Conservation (phyloP, 805 yeast genomes). For the Ogataea sp. region DNA sequence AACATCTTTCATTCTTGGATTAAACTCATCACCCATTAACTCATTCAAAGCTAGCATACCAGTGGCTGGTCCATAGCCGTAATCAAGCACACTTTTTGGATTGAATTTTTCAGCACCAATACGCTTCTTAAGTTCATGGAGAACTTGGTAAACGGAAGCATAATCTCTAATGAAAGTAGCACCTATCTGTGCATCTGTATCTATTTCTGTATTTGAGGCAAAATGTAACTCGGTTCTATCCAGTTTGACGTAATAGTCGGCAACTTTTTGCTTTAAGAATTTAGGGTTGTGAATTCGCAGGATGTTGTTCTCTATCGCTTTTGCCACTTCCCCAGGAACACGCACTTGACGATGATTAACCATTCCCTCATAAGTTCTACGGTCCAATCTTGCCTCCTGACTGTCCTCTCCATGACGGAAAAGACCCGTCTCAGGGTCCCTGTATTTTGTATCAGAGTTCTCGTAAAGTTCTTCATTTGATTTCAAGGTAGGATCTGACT, state of each 20-base stretch:
- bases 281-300: conserved; percentile 54
- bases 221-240: conserved; percentile 47
- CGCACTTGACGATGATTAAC: conserved; percentile 41
- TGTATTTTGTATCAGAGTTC: conserved; percentile 23
- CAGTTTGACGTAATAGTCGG: conserved; percentile 28
- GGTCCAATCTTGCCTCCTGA: conserved; percentile 49
- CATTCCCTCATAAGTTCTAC: conserved; percentile 49
- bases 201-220: conserved; percentile 28
- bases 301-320: conserved; percentile 57
- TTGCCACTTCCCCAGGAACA: conserved; percentile 50
- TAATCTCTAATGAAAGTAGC: conserved; percentile 77
- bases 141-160: conserved; percentile 56
- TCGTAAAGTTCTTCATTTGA: conserved; percentile 27
- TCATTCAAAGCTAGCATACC: conserved; percentile 88
- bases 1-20: conserved; percentile 59
- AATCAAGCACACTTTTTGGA: conserved; percentile 65
- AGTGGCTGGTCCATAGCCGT: conserved; percentile 87
- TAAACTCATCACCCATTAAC: conserved; percentile 57
- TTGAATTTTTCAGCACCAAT: conserved; percentile 38
- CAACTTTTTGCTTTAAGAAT: conserved; percentile 50
- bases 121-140: conserved; percentile 57
- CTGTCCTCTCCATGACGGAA: conserved; percentile 31
- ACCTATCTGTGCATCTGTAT: conserved; percentile 75
- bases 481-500: conserved; percentile 13
- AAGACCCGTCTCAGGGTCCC: conserved; percentile 25